Conservation (phyloP, 208 protist genomes). For the Crithidia bombi region DNA sequence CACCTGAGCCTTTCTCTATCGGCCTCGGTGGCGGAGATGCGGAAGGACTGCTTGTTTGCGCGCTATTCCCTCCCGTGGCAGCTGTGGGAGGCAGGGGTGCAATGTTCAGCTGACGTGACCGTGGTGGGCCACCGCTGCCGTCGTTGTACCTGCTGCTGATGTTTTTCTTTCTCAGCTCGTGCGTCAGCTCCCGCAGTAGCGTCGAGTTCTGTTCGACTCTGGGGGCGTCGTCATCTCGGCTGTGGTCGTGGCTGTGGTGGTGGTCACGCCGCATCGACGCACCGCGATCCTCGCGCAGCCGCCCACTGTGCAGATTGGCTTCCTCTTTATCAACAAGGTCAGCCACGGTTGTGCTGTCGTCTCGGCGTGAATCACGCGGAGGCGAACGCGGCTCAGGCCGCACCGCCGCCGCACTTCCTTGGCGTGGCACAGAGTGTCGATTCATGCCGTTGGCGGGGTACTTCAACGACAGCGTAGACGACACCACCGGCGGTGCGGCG, state of each 20-base stretch:
- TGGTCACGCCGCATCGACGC: background rate
- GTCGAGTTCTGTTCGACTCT: background rate
- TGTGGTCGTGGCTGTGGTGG: background rate
- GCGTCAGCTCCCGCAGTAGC: background rate
- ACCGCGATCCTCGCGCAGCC: background rate
- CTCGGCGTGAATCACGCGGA: too few relatives aligned
- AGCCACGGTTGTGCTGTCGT: too few relatives aligned
- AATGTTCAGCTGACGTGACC: conserved; percentile 5
- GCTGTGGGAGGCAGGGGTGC: background rate
- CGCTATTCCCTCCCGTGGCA: background rate
- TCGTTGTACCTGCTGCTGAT: background rate
- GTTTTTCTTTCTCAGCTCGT: too few relatives aligned
- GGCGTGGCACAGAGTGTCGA: too few relatives aligned
- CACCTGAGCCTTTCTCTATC: background rate
- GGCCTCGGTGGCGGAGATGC: background rate
- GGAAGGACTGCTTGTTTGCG: background rate
- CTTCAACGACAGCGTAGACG: too few relatives aligned
- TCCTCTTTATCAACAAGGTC: background rate
- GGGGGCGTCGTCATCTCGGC: background rate
- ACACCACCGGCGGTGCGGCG: too few relatives aligned
- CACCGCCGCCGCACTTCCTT: too few relatives aligned
- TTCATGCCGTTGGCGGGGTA: too few relatives aligned
- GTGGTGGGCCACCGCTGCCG: too few relatives aligned
- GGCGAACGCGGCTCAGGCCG: too few relatives aligned
- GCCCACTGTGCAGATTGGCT: background rate